A percentile compares a stretch with the other conserved stretches of the same genome.
phyloP scores from a whole-genome alignment of 345 rosid species.

The Syzygium oleosum region DNA sequence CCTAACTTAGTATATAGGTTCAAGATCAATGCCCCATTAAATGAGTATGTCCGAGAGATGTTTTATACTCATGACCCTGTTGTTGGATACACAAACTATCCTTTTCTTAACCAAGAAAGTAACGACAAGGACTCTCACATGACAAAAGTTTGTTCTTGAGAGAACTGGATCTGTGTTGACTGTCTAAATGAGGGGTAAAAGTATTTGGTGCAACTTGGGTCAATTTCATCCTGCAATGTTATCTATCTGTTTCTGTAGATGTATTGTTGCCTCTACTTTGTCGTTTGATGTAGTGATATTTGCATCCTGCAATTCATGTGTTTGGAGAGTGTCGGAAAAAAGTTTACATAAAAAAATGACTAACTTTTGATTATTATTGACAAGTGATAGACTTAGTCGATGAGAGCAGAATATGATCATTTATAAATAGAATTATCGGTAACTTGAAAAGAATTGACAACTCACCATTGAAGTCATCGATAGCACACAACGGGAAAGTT shows the following conservation, averaged over 20 bases:
- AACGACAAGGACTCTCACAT: too few relatives aligned
- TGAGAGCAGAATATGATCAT: too few relatives aligned
- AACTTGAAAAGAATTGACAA: too few relatives aligned
- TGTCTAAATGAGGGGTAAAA: too few relatives aligned
- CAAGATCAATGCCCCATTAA: background rate
- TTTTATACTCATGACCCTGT: conserved; percentile 1
- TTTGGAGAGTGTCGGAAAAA: background rate
- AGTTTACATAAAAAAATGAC: background rate
- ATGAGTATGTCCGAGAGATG: background rate
- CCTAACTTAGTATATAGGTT: background rate
- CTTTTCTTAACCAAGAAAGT: too few relatives aligned
- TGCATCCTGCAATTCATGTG: background rate
- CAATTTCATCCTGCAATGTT: too few relatives aligned
- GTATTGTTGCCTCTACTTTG: too few relatives aligned
- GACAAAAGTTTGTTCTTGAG: too few relatives aligned
- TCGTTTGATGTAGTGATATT: background rate
- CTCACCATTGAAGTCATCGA: background rate
- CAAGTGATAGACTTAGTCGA: background rate
- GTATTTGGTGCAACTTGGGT: too few relatives aligned
- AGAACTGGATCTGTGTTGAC: too few relatives aligned
- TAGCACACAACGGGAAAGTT: background rate
- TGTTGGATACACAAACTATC: background rate
- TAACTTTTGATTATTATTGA: background rate
- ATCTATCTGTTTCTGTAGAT: too few relatives aligned
- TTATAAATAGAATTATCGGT: too few relatives aligned